These are phyloP conservation scores for Aspergillus sp. DNA, from an alignment of 2,329 filamentous ascomycete genomes.

Conservation along the genomic window DNA sequence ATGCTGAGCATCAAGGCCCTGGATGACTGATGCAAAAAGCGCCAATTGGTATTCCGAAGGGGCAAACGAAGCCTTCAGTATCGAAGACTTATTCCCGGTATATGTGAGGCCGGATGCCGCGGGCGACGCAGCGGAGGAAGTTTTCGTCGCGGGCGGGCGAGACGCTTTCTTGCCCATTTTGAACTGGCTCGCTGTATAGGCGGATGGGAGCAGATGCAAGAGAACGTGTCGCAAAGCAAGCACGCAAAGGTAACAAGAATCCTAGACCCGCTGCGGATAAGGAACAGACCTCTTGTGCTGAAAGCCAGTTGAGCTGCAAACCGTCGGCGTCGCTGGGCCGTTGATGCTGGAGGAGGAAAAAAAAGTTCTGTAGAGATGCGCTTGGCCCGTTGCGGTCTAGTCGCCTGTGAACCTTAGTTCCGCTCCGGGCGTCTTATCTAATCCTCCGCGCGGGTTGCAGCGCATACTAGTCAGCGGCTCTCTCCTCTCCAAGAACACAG, in stretches of 20 bases:
- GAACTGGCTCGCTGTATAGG: conserved; percentile 11
- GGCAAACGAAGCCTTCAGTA: conserved; percentile 53
- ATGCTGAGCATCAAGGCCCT: conserved; percentile 55
- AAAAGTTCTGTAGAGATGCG: conserved; percentile 46
- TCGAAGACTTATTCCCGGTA: conserved; percentile 48
- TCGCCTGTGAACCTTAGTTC: conserved; percentile 9
- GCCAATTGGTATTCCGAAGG: conserved; percentile 54
- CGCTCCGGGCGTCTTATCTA: conserved; percentile 34
- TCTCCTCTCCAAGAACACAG: too few relatives aligned
- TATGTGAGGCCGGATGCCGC: conserved; percentile 39
- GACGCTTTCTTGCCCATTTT: conserved; percentile 52
- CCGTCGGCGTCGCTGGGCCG: conserved; percentile 26
- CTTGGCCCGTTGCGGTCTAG: conserved; percentile 38
- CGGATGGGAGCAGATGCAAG: conserved; percentile 3
- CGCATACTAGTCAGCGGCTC: too few relatives aligned
- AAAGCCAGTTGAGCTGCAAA: conserved; percentile 28
- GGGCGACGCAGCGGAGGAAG: conserved; percentile 45
- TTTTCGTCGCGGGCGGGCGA: conserved; percentile 46
- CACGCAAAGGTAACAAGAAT: conserved; percentile 10
- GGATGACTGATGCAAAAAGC: conserved; percentile 57
- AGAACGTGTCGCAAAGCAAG: conserved; percentile 7
- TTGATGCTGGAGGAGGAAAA: conserved; percentile 40
- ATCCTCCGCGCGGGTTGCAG: conserved; percentile 22
- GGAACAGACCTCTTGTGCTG: conserved; percentile 20
- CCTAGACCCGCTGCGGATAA: conserved; percentile 17